A percentile compares a stretch with the other conserved stretches of the same genome.
Conservation (phyloP, 2,329 filamentous ascomycete species). For the Venturia carpophila region DNA sequence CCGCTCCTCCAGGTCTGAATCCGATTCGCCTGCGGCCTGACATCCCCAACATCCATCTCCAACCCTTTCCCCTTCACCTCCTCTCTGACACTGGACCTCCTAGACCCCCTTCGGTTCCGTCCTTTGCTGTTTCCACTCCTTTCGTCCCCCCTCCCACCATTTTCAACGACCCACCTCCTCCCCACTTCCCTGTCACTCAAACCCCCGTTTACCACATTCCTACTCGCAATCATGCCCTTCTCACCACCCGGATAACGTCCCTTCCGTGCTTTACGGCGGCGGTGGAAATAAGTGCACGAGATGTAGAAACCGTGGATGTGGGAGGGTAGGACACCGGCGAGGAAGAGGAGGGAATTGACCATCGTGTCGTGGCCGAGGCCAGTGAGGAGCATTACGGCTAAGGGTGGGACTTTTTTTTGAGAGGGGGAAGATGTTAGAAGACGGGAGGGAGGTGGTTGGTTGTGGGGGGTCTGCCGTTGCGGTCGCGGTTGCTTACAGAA, state of each 20-base stretch:
- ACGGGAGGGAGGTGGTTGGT: too few species aligned
- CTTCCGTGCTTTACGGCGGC: slow-evolving; percentile 19
- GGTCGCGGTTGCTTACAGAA: slow-evolving; percentile 13
- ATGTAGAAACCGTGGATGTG: slow-evolving; percentile 21
- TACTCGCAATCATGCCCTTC: slow-evolving; percentile 17
- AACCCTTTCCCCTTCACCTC: background rate
- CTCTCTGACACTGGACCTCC: background rate
- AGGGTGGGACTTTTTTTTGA: slow-evolving; percentile 18
- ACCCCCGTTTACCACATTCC: slow-evolving; percentile 19
- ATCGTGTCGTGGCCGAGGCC: slow-evolving; percentile 20
- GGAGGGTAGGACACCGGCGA: slow-evolving; percentile 20
- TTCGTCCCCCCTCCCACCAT: background rate
- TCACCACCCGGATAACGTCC: slow-evolving; percentile 18
- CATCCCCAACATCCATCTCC: slow-evolving; percentile 4
- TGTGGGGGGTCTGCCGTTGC: background rate
- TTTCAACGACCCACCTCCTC: background rate
- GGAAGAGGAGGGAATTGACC: slow-evolving; percentile 20
- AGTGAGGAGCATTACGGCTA: slow-evolving; percentile 20
- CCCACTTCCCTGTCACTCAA: slow-evolving; percentile 14
- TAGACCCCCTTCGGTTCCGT: background rate
- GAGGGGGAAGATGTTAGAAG: background rate
- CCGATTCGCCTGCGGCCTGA: slow-evolving; percentile 22
- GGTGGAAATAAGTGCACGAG: slow-evolving; percentile 20
- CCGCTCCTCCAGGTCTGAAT: slow-evolving; percentile 15
- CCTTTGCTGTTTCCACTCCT: background rate